Percentiles rank a stretch among this genome's conserved stretches.
phyloP scores from a whole-genome alignment of 78 protist species.

The Polysphondylium violaceum region DNA sequence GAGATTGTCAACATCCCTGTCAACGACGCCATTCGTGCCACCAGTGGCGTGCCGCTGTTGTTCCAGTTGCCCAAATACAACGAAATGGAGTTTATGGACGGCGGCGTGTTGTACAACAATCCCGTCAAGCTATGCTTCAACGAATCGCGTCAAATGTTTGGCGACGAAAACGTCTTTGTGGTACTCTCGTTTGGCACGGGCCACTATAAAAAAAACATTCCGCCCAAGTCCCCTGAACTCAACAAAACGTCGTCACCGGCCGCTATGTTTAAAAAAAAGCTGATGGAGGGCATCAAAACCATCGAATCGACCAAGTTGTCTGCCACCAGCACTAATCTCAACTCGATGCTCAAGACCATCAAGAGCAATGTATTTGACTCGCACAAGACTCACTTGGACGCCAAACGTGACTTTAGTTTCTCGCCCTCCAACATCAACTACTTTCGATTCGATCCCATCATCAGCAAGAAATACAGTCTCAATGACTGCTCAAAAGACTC shows the following conservation, averaged over 20 bases:
- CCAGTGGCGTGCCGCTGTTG: constrained; percentile 17
- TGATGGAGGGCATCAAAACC: too few relatives aligned
- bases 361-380: neutral
- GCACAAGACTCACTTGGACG: neutral
- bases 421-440: too few relatives aligned
- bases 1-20: neutral
- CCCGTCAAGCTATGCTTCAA: neutral
- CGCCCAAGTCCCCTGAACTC: too few relatives aligned
- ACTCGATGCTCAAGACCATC: neutral
- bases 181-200: constrained; percentile 54
- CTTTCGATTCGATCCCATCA: constrained; percentile 10
- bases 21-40: constrained; percentile 18
- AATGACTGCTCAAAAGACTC: constrained; percentile 23
- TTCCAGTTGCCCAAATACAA: neutral
- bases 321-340: too few relatives aligned
- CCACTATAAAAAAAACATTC: too few relatives aligned
- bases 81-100: constrained; percentile 13
- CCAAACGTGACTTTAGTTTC: too few relatives aligned
- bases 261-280: too few relatives aligned
- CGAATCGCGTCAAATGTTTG: constrained; percentile 8
- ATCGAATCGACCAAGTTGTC: too few relatives aligned
- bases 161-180: neutral
- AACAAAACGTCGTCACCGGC: too few relatives aligned
- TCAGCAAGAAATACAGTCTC: neutral
- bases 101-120: constrained; percentile 30